A percentile compares a stretch with the other conserved stretches of the same genome.
phyloP scores from a whole-genome alignment of 192 early-diverging fungal species.

The Dissophora ornata region DNA sequence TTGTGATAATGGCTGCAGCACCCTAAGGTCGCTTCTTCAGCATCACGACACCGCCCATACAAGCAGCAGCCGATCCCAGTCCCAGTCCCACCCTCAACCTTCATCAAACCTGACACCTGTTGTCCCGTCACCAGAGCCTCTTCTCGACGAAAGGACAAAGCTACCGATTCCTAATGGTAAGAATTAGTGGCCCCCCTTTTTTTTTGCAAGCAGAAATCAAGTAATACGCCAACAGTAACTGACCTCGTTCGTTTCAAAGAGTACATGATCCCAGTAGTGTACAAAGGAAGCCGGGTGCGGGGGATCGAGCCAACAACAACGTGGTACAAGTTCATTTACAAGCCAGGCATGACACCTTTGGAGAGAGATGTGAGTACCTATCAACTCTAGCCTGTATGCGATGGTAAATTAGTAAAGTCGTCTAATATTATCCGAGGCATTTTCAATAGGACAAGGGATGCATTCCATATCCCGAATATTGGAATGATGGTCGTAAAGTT shows the following conservation, averaged over 20 bases:
- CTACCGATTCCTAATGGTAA: conserved; percentile 24
- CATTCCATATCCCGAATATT: too few species aligned
- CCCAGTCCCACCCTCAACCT: conserved; percentile 17
- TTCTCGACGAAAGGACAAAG: conserved; percentile 22
- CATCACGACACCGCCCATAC: neutral
- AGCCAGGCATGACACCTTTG: conserved; percentile 23
- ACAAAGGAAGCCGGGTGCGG: conserved; percentile 9
- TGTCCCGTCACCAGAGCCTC: conserved; percentile 14
- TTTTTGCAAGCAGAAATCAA: too few species aligned
- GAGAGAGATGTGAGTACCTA: conserved; percentile 19
- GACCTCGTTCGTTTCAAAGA: conserved; percentile 10
- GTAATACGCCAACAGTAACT: neutral
- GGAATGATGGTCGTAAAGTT: too few species aligned
- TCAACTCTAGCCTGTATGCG: too few species aligned
- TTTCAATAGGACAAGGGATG: conserved; percentile 11
- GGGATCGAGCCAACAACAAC: conserved; percentile 15
- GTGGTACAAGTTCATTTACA: conserved; percentile 24
- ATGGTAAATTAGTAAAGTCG: neutral
- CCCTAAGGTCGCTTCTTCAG: neutral
- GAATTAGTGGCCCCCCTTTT: conserved; percentile 13
- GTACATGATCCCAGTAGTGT: conserved; percentile 17
- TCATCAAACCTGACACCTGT: conserved; percentile 4
- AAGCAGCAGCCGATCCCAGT: conserved; percentile 8
- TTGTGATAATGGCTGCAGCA: conserved; percentile 10
- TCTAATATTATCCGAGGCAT: neutral